Percentiles rank a stretch among this genome's conserved stretches.
phyloP scores from a whole-genome alignment of 1,284 basidiomycete genomes.

The Fistulina hepatica region DNA sequence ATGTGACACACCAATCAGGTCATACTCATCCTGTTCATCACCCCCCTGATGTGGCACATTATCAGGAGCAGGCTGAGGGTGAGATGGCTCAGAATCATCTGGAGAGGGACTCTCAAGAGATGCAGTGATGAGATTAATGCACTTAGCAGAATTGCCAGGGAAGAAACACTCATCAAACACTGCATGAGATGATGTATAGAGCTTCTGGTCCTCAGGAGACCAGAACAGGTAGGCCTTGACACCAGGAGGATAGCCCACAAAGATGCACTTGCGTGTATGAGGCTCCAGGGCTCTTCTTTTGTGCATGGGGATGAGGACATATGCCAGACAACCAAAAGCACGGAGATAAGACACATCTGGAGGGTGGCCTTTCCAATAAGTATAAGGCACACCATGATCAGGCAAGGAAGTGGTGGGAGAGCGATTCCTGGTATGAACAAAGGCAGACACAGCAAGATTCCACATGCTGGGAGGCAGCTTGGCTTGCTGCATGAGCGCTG shows the following conservation, averaged over 20 bases:
- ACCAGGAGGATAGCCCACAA: conserved; percentile 22
- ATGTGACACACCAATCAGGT: too few species aligned
- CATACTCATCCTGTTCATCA: too few species aligned
- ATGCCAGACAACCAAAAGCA: conserved; percentile 23
- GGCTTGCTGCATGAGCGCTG: conserved; percentile 13
- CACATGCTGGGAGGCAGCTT: conserved; percentile 17
- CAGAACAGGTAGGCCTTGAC: conserved; percentile 23
- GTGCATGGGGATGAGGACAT: conserved; percentile 20
- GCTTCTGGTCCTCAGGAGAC: conserved; percentile 17
- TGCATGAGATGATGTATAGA: conserved; percentile 16
- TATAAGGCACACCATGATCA: conserved; percentile 11
- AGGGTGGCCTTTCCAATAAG: conserved; percentile 14
- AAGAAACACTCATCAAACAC: conserved; percentile 19
- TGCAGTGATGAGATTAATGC: too few species aligned
- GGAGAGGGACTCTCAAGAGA: conserved; percentile 1
- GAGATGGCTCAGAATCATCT: neutral
- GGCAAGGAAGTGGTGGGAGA: neutral
- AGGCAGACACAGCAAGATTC: conserved; percentile 17
- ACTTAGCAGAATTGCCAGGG: conserved; percentile 15
- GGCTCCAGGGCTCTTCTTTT: conserved; percentile 16
- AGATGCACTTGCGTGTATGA: conserved; percentile 20
- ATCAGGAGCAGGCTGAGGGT: neutral
- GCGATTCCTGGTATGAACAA: conserved; percentile 16
- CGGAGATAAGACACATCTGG: conserved; percentile 20
- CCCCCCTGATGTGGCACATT: conserved; percentile 3